Conservation (phyloP, 306 rosid genomes). For the Vigna mungo region DNA sequence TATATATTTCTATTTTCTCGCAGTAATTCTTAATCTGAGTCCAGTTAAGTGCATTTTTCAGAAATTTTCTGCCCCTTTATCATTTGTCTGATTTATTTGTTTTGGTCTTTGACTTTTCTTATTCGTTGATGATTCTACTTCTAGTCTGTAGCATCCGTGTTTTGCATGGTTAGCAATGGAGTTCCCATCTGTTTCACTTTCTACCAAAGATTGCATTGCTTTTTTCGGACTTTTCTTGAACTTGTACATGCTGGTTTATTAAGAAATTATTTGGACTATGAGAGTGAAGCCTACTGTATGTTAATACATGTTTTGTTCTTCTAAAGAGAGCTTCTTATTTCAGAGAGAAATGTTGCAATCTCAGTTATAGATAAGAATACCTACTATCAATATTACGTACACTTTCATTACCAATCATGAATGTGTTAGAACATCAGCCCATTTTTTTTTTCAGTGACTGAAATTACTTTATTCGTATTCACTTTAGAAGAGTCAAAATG, state of each 20-base stretch:
- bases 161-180: neutral
- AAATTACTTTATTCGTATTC: neutral
- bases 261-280: slow-evolving; percentile 7
- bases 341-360: neutral
- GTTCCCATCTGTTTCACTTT: slow-evolving; percentile 5
- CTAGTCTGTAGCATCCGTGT: no score
- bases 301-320: no score
- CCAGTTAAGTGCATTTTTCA: slow-evolving; percentile 10
- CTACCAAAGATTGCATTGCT: slow-evolving; percentile 6
- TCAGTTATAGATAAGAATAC: neutral
- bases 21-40: slow-evolving; percentile 5
- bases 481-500: neutral
- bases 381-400: neutral
- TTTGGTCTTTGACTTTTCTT: neutral
- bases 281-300: neutral
- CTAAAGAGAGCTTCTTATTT: neutral
- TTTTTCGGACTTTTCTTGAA: neutral
- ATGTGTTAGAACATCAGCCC: neutral
- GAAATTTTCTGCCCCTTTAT: slow-evolving; percentile 13
- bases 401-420: neutral
- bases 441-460: neutral
- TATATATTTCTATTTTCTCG: slow-evolving; percentile 45
- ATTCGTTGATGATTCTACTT: neutral
- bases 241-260: slow-evolving; percentile 9
- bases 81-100: slow-evolving; percentile 26